Percentiles rank a stretch among this genome's conserved stretches.
These are phyloP conservation scores for Sutorius australiensis DNA, from an alignment of 768 basidiomycete genomes.

Conservation along the genomic window DNA sequence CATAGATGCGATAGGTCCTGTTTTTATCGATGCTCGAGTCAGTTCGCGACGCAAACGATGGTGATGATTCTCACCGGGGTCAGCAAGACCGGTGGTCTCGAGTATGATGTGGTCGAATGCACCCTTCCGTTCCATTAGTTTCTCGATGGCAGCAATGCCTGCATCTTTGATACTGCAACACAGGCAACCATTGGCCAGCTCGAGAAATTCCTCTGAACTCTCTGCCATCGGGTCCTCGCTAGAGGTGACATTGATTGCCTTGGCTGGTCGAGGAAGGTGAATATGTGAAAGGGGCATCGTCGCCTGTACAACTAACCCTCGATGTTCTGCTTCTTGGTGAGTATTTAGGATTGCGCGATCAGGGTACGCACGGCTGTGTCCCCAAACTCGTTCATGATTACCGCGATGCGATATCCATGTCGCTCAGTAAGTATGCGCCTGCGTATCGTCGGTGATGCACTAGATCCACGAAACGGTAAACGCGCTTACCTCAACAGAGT, in stretches of 20 bases:
- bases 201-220: conserved; percentile 80
- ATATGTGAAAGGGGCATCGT: background rate
- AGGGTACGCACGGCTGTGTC: conserved; percentile 73
- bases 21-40: conserved; percentile 1
- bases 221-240: conserved; percentile 57
- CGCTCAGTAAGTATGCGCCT: conserved; percentile 88
- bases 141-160: conserved; percentile 91
- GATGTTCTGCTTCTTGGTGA: conserved; percentile 60
- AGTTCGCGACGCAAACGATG: background rate
- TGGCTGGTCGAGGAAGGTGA: conserved; percentile 47
- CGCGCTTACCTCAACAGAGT: conserved; percentile 69
- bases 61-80: conserved; percentile 61
- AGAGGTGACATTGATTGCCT: conserved; percentile 79
- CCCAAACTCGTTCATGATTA: conserved; percentile 98
- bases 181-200: conserved; percentile 94
- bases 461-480: background rate
- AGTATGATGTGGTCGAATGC: conserved; percentile 93
- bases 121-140: conserved; percentile 81
- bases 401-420: conserved; percentile 94
- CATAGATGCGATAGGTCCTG: conserved; percentile 82
- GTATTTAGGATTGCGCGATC: conserved; percentile 13
- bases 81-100: conserved; percentile 94
- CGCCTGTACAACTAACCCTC: conserved; percentile 57
- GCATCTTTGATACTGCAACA: conserved; percentile 97
- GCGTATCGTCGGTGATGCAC: background rate